These are phyloP conservation scores for Ceratocystis smalleyi DNA, from an alignment of 2,329 filamentous ascomycete genomes.

Conservation along the genomic window DNA sequence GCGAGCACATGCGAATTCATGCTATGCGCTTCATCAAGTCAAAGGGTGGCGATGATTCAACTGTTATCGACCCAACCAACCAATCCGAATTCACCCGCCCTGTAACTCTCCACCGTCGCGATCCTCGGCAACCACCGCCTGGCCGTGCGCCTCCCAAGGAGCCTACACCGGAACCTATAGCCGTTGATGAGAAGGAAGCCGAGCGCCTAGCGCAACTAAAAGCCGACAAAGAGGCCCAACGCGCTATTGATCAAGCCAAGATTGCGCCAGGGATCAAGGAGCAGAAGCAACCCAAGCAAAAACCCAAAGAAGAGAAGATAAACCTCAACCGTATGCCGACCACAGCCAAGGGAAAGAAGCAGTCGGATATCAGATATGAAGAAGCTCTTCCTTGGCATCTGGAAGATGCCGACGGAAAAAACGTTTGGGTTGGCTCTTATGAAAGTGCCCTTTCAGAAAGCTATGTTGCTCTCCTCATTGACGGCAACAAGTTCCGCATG, in stretches of 20 bases:
- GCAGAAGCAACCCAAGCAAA: constrained; percentile 38
- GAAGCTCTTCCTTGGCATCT: constrained; percentile 93
- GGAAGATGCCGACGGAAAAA: constrained; percentile 90
- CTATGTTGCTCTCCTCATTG: constrained; percentile 63
- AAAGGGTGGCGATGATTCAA: constrained; percentile 33
- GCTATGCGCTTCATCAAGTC: constrained; percentile 62
- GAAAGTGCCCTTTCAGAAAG: constrained; percentile 76
- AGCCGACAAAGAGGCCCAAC: constrained; percentile 70
- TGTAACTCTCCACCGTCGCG: constrained; percentile 75
- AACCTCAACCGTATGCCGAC: constrained; percentile 71
- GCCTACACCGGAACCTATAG: constrained; percentile 24
- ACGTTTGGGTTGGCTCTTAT: constrained; percentile 84
- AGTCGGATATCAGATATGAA: constrained; percentile 65
- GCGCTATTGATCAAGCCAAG: constrained; percentile 75
- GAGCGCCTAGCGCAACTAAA: constrained; percentile 53
- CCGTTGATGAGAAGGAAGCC: constrained; percentile 41
- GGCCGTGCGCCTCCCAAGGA: constrained; percentile 48
- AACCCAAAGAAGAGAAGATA: constrained; percentile 69
- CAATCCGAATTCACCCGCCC: constrained; percentile 74
- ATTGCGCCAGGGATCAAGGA: constrained; percentile 70
- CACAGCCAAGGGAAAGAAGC: constrained; percentile 64
- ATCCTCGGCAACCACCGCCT: constrained; percentile 55
- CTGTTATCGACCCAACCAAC: constrained; percentile 50
- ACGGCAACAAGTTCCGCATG: constrained; percentile 59
- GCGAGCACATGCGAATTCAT: constrained; percentile 71